A percentile compares a stretch with the other conserved stretches of the same genome.
phyloP scores from a whole-genome alignment of 305 asterid genomes.

The Solanum hybrid region DNA sequence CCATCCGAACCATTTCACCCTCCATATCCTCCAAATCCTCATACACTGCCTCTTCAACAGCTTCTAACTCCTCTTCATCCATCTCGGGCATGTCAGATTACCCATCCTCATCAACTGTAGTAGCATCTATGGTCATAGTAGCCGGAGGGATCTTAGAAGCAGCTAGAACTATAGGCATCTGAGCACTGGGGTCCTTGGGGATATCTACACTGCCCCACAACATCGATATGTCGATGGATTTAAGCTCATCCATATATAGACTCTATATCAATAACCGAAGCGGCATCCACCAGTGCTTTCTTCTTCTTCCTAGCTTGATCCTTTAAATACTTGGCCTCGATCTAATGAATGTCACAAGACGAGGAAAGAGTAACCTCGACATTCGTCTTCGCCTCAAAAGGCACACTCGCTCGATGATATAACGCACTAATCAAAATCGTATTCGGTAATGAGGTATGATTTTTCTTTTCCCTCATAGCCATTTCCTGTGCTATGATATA shows the following conservation, averaged over 20 bases:
- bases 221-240: not conserved
- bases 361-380: not conserved
- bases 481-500: not conserved
- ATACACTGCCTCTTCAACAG: not conserved
- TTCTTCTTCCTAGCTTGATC: too few species aligned
- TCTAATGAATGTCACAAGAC: too few species aligned
- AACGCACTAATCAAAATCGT: too few species aligned
- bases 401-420: not conserved
- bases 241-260: not conserved
- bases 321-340: too few species aligned
- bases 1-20: not conserved
- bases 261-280: not conserved
- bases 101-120: not conserved
- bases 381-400: not conserved
- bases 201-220: not conserved
- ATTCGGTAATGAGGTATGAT: not conserved
- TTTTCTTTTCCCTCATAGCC: not conserved
- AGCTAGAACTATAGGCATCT: not conserved
- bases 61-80: too few species aligned
- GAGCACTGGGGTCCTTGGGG: not conserved
- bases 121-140: not conserved
- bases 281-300: too few species aligned
- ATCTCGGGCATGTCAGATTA: too few species aligned
- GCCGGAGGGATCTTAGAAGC: not conserved
- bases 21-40: not conserved